phyloP scores from a whole-genome alignment of 768 basidiomycete species.

The Amanita fuliginea region DNA sequence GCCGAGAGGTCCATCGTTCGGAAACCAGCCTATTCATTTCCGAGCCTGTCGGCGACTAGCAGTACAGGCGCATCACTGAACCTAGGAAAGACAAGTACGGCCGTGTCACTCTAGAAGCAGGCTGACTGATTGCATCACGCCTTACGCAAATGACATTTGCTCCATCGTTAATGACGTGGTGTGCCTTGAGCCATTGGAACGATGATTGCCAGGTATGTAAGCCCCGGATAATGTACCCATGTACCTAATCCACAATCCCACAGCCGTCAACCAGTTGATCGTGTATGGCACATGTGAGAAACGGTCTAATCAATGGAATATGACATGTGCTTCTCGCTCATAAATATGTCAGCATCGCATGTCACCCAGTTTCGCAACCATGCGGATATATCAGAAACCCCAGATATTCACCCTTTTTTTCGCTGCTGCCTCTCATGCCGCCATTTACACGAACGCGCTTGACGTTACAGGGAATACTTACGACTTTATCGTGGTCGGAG shows the following conservation, averaged over 20 bases:
- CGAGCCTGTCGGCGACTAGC: no score
- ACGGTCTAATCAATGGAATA: not conserved
- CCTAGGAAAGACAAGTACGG: no score
- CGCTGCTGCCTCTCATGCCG: not conserved
- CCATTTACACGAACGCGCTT: slow-evolving; percentile 5
- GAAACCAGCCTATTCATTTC: no score
- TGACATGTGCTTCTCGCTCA: not conserved
- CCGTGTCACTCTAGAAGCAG: no score
- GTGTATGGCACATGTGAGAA: not conserved
- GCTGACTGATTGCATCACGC: not conserved
- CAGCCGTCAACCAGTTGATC: not conserved
- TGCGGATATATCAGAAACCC: not conserved
- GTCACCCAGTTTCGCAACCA: not conserved
- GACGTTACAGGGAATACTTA: slow-evolving; percentile 4
- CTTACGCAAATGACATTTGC: not conserved
- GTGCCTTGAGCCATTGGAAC: not conserved
- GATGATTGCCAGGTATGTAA: not conserved
- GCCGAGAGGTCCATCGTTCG: not conserved
- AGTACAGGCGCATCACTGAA: no score
- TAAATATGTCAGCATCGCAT: not conserved
- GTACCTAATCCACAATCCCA: not conserved
- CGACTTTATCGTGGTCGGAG: slow-evolving; percentile 18
- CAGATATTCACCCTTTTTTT: not conserved
- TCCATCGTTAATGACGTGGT: not conserved
- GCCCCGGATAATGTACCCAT: not conserved